These are phyloP conservation scores for Aethionema arabicum DNA, from an alignment of 345 rosid species.

Conservation along the genomic window DNA sequence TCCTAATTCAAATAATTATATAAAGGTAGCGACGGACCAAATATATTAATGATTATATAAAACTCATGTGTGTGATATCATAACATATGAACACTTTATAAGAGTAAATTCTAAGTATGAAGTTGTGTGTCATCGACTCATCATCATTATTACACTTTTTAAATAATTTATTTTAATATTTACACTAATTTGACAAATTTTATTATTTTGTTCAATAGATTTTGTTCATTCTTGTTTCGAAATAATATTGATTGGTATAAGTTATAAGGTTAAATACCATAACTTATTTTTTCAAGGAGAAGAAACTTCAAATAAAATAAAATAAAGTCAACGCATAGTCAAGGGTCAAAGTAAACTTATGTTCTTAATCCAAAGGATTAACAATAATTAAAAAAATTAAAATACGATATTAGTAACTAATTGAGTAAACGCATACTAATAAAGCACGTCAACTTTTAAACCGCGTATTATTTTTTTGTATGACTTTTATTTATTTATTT, in stretches of 20 bases:
- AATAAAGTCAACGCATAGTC: slow-evolving; percentile 35
- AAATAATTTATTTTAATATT: no score
- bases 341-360: background rate
- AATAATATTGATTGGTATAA: no score
- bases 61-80: background rate
- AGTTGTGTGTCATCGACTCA: background rate
- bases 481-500: background rate
- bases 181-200: no score
- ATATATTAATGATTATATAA: no score
- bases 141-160: background rate
- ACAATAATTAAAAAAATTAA: background rate
- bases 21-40: background rate
- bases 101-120: slow-evolving; percentile 1
- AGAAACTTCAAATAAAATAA: background rate
- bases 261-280: no score
- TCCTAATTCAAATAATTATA: background rate
- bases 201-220: no score
- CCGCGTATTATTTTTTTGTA: slow-evolving; percentile 35
- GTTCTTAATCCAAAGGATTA: background rate
- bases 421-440: slow-evolving; percentile 32
- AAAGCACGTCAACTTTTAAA: slow-evolving; percentile 19
- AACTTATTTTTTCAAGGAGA: no score
- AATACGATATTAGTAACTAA: background rate
- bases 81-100: background rate
- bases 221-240: no score